Conservation (phyloP, 2,329 filamentous ascomycete genomes). For the Periconia sp. region DNA sequence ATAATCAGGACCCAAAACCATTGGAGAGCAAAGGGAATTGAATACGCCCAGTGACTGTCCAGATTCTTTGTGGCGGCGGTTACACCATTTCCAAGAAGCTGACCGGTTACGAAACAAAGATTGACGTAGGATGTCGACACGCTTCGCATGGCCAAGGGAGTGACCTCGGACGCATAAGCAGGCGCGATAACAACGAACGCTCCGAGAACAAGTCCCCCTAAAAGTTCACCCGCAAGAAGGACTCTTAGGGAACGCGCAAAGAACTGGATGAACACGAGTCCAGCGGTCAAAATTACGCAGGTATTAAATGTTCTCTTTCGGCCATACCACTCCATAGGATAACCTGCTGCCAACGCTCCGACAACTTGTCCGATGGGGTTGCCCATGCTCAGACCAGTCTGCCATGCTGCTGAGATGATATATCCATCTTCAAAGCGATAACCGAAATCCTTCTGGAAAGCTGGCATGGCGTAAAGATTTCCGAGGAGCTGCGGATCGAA, state of each 20-base stretch:
- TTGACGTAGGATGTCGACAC: slow-evolving; percentile 66
- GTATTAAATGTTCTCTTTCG: slow-evolving; percentile 30
- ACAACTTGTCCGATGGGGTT: slow-evolving; percentile 64
- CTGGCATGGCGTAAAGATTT: slow-evolving; percentile 65
- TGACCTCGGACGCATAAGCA: slow-evolving; percentile 72
- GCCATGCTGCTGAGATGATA: slow-evolving; percentile 48
- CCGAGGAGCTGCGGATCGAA: slow-evolving; percentile 71
- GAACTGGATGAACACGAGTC: slow-evolving; percentile 68
- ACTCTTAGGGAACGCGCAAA: slow-evolving; percentile 63
- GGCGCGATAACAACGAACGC: slow-evolving; percentile 63
- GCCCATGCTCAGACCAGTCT: slow-evolving; percentile 54
- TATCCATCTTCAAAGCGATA: slow-evolving; percentile 54
- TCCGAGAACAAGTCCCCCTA: slow-evolving; percentile 65
- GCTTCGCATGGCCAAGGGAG: slow-evolving; percentile 63
- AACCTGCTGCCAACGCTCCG: slow-evolving; percentile 55
- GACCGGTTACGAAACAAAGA: slow-evolving; percentile 67
- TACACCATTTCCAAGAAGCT: slow-evolving; percentile 58
- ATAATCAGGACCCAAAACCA: slow-evolving; percentile 76
- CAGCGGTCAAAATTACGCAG: slow-evolving; percentile 27
- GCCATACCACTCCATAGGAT: slow-evolving; percentile 48
- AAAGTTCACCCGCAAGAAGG: slow-evolving; percentile 65
- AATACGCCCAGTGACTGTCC: slow-evolving; percentile 66
- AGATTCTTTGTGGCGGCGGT: slow-evolving; percentile 41
- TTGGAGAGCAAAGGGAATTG: slow-evolving; percentile 69
- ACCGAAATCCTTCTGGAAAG: slow-evolving; percentile 65